Evolutionary conservation across 306 rosid species (phyloP), one percentile per base, ranked within the genome.

Genomic region (Nissolia schottii): DNA sequence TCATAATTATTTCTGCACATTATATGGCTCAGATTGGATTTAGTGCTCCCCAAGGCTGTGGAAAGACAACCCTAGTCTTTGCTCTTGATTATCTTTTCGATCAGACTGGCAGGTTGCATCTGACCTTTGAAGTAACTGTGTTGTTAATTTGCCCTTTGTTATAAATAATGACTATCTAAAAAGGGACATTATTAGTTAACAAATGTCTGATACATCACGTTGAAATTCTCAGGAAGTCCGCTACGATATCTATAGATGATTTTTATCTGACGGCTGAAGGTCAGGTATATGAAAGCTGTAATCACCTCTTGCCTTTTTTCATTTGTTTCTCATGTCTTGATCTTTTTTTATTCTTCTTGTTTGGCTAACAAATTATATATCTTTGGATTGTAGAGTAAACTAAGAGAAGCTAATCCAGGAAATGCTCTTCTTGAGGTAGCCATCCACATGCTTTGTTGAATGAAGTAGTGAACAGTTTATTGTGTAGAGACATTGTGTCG

Each of bases 41-140:
- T 74, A 94, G 97, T 79, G 97, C 98, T 14, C 97, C 96, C 8
- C 99, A 94, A 89, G 97, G 97, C 71, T 94, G 97, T 81, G 99
- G 99, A 69, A 94, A 94, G 86, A 94, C 99, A 40, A 91, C 97
- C 22, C 96, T 94, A 37, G 97, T 94, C 71, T 85, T 85, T 86
- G 95, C 97, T 81, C 96, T 94, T 75, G 89, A 87, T 66, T 91
- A 75, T 85, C 99, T 94, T 74, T 91, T 94, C 65, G 57, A 73
- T 60, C 13, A 41, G 19, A 82, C 70, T 32, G 91, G 86, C 77
- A 85, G 88, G 98, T 91, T 75, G 43, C 67, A 7, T 64, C 12
- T 73, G 29, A 57, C 60, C 55, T 67, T 14, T 58, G 51, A 34
- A 63, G 49, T 6, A 73, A 48, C 55, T 5, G 4, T 71, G 54